A percentile compares a stretch with the other conserved stretches of the same genome.
These are phyloP conservation scores for Lippia alba DNA, from an alignment of 305 asterid species.

Conservation along the genomic window DNA sequence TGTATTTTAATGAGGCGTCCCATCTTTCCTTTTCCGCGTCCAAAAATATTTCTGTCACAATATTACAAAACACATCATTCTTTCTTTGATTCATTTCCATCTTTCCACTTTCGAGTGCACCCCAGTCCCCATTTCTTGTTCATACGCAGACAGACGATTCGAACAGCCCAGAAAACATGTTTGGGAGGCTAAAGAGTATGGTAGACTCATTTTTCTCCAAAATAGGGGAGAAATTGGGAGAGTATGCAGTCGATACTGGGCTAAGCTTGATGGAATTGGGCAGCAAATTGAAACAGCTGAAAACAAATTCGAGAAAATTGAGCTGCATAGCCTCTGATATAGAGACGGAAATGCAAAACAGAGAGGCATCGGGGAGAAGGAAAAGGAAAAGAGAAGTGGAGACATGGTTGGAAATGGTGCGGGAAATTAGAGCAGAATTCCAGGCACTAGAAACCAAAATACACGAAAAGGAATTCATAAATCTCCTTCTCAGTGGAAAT, in stretches of 20 bases:
- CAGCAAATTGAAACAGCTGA: neutral
- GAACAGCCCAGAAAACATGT: neutral
- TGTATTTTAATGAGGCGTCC: too few relatives aligned
- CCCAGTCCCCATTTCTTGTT: neutral
- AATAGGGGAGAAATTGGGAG: neutral
- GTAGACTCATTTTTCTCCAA: neutral
- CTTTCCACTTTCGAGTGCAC: too few relatives aligned
- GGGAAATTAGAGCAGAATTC: neutral
- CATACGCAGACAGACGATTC: neutral
- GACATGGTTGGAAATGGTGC: conserved; percentile 3
- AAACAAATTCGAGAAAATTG: neutral
- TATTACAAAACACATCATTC: neutral
- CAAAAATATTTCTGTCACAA: too few relatives aligned
- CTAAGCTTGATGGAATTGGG: neutral
- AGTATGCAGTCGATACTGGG: neutral
- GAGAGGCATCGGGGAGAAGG: neutral
- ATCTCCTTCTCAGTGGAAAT: neutral
- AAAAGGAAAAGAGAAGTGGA: conserved; percentile 8
- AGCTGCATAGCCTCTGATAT: neutral
- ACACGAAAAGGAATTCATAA: neutral
- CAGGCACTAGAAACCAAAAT: neutral
- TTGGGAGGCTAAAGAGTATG: neutral
- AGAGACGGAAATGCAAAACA: neutral
- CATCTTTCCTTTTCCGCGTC: too few relatives aligned
- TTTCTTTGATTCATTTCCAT: neutral